Conservation (phyloP, 1,284 basidiomycete genomes). For the Ceratobasidium papillatum region DNA sequence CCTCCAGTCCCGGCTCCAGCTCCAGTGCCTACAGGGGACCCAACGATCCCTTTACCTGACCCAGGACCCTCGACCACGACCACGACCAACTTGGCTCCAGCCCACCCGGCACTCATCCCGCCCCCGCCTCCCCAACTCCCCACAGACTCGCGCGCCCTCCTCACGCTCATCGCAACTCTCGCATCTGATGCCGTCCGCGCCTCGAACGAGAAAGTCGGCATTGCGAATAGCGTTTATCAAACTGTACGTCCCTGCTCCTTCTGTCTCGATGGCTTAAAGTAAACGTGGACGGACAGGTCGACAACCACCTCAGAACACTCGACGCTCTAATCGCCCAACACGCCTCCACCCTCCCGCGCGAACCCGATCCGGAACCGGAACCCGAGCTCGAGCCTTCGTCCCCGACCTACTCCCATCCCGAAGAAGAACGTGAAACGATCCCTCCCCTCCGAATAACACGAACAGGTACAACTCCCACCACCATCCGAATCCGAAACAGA, state of each 20-base stretch:
- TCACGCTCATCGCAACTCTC: conserved; percentile 42
- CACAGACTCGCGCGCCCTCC: conserved; percentile 37
- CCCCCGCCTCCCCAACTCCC: neutral
- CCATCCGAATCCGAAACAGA: conserved; percentile 7
- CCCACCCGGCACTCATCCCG: conserved; percentile 9
- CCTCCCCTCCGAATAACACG: neutral
- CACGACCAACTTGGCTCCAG: neutral
- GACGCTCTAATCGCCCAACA: conserved; percentile 42
- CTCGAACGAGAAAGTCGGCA: conserved; percentile 45
- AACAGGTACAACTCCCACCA: conserved; percentile 12
- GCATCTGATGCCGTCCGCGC: conserved; percentile 40
- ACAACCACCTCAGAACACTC: conserved; percentile 44
- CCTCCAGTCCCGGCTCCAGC: neutral
- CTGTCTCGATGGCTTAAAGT: neutral
- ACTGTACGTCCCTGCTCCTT: conserved; percentile 32
- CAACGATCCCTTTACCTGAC: conserved; percentile 1
- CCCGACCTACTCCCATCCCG: conserved; percentile 40
- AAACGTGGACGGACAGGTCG: conserved; percentile 42
- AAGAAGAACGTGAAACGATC: conserved; percentile 47
- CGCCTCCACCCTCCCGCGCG: conserved; percentile 11
- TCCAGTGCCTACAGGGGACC: neutral
- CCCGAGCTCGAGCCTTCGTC: neutral
- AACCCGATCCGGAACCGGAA: neutral
- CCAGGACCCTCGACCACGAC: neutral
- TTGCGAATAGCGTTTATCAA: conserved; percentile 44